Evolutionary conservation across 2,329 filamentous ascomycete species (phyloP), one percentile per base, ranked within the genome.

Genomic region (Fusarium succisae): DNA sequence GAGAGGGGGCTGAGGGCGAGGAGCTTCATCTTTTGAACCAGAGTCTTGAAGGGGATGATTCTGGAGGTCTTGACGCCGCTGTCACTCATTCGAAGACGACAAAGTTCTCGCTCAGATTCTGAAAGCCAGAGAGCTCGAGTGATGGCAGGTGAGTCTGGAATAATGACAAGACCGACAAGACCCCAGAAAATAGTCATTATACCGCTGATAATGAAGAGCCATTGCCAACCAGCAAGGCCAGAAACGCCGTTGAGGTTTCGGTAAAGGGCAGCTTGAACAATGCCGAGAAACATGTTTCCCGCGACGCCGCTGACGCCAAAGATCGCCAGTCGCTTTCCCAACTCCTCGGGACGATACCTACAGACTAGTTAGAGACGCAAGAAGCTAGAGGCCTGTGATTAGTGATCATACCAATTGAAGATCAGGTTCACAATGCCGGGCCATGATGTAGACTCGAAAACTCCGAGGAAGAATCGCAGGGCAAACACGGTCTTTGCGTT

Each of bases 261-360:
- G 51, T 78, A 77, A 0, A 77, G 59, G 1, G 75, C 73, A 1
- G 71, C 75, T 24, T 77, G 75, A 7, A 77, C 64, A 10, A 77
- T 77, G 5, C 75, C 75, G 8, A 76, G 62, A 13, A 77, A 77
- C 75, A 77, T 77, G 37, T 75, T 77, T 56, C 75, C 75, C 0
- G 75, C 75, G 1, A 76, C 75, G 8, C 75, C 75, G 1, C 75
- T 77, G 20, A 77, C 75, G 2, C 75, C 75, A 24, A 77, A 77
- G 26, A 77, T 77, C 2, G 75, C 75, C 1, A 77, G 24, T 32
- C 75, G 66, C 38, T 77, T 77, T n/a, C 68, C 75, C 1, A 77
- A 60, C 26, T 77, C 75, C 18, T 75, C 68, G 0, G 75, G 75
- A 0, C 70, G 70, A 8, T 77, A 77, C 75, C 75, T 76, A 17